Evolutionary conservation across 179 eudicot species (phyloP).

Genomic region (Pouteria campechiana): DNA sequence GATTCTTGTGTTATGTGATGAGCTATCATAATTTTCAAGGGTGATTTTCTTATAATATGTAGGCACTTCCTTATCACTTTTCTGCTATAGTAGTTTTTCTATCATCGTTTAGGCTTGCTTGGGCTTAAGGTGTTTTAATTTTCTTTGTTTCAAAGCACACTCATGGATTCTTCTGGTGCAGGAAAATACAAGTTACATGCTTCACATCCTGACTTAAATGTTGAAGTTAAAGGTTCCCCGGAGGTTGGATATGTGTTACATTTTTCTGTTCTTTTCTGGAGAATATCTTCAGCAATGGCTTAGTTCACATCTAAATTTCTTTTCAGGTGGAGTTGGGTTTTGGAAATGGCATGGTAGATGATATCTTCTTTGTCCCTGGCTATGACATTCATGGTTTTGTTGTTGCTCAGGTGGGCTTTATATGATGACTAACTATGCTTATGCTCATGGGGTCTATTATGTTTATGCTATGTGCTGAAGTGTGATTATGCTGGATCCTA

Average conservation of each 20-base stretch:
- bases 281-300: too few relatives aligned
- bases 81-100: background rate
- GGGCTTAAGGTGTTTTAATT: background rate
- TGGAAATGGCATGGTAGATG: conserved; percentile 60
- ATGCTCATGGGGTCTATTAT: too few relatives aligned
- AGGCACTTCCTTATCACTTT: background rate
- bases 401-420: conserved; percentile 71
- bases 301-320: background rate
- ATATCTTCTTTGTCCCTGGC: conserved; percentile 75
- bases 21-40: background rate
- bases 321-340: conserved; percentile 92
- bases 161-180: conserved; percentile 15
- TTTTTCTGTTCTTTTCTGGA: background rate
- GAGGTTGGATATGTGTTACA: conserved; percentile 41
- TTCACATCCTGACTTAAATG: conserved; percentile 59
- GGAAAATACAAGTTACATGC: conserved; percentile 77
- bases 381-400: conserved; percentile 82
- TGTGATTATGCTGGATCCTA: background rate
- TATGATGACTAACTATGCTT: too few relatives aligned
- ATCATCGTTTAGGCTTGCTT: background rate
- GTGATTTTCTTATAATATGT: background rate
- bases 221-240: conserved; percentile 61
- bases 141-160: background rate
- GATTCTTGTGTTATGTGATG: too few relatives aligned
- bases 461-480: background rate